phyloP scores from a whole-genome alignment of 2,329 filamentous ascomycete genomes.

The Thelonectria blattea region DNA sequence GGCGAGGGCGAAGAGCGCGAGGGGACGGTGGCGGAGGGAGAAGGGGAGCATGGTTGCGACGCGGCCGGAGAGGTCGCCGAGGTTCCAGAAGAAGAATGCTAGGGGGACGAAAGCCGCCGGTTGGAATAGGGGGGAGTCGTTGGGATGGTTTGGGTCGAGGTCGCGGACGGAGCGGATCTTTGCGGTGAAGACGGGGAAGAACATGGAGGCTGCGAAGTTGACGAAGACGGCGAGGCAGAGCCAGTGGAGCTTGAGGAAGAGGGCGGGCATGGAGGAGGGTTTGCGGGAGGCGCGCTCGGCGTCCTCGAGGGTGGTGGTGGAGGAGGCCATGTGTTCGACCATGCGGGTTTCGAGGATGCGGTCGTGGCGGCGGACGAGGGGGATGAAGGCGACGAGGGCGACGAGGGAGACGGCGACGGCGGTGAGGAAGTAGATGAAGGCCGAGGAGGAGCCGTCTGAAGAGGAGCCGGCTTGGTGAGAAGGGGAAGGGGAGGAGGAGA shows the following conservation, averaged over 20 bases:
- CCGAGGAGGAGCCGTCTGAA: constrained; percentile 57
- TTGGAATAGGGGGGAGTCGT: constrained; percentile 64
- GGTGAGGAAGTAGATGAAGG: constrained; percentile 90
- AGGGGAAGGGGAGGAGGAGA: too few species aligned
- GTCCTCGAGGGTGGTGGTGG: constrained; percentile 58
- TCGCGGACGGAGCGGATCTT: constrained; percentile 59
- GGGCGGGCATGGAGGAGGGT: constrained; percentile 61
- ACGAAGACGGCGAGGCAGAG: constrained; percentile 77
- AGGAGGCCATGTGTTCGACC: constrained; percentile 55
- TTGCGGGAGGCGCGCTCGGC: constrained; percentile 59
- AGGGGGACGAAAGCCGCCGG: constrained; percentile 85
- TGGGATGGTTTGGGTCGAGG: constrained; percentile 26
- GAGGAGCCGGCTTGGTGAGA: too few species aligned
- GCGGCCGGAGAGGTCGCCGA: constrained; percentile 82
- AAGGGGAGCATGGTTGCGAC: constrained; percentile 66
- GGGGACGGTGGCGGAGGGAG: constrained; percentile 67
- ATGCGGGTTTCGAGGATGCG: constrained; percentile 57
- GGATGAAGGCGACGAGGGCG: constrained; percentile 75
- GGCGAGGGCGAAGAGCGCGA: constrained; percentile 70
- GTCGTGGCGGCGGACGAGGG: constrained; percentile 69
- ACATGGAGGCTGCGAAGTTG: constrained; percentile 87
- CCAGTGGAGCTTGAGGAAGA: constrained; percentile 82
- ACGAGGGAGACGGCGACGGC: constrained; percentile 76
- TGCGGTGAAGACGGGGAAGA: constrained; percentile 90
- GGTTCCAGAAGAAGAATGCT: constrained; percentile 91